phyloP scores from a whole-genome alignment of 2,329 filamentous ascomycete species.

The Colletotrichum sp. region DNA sequence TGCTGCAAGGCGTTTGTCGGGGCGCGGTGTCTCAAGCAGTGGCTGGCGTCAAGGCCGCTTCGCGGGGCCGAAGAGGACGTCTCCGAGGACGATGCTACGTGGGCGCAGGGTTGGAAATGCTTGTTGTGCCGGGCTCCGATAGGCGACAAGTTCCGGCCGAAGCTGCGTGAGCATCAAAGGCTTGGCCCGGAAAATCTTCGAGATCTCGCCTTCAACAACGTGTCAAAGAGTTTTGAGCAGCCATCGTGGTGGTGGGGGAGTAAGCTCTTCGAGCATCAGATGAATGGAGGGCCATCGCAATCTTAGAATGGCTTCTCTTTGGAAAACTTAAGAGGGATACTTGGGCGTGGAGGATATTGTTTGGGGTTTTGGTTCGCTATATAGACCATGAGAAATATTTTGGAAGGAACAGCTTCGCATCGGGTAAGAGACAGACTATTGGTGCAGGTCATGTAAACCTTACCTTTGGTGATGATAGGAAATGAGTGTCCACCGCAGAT shows the following conservation, averaged over 20 bases:
- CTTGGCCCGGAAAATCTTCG: not conserved
- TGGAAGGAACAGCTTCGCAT: not conserved
- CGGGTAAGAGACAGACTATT: not conserved
- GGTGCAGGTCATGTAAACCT: not conserved
- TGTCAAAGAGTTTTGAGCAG: not conserved
- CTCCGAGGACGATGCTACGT: not conserved
- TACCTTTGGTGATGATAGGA: not conserved
- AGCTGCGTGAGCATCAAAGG: not conserved
- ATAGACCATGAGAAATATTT: not conserved
- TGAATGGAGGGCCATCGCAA: not conserved
- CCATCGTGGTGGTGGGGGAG: not conserved
- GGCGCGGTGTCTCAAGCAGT: conserved; percentile 8
- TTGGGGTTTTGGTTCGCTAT: not conserved
- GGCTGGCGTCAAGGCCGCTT: not conserved
- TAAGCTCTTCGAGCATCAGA: not conserved
- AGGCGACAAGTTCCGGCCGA: not conserved
- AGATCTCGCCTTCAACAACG: not conserved
- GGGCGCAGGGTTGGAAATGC: not conserved
- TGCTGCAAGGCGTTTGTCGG: conserved; percentile 5
- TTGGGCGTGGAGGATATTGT: not conserved
- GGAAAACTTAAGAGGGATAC: not conserved
- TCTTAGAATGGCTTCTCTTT: not conserved
- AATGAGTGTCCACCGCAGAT: too few relatives aligned
- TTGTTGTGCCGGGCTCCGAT: not conserved
- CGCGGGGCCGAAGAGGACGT: not conserved